Base-by-base conservation (phyloP, 2,329 filamentous ascomycete species). In the Harringtonia lauricola region DNA sequence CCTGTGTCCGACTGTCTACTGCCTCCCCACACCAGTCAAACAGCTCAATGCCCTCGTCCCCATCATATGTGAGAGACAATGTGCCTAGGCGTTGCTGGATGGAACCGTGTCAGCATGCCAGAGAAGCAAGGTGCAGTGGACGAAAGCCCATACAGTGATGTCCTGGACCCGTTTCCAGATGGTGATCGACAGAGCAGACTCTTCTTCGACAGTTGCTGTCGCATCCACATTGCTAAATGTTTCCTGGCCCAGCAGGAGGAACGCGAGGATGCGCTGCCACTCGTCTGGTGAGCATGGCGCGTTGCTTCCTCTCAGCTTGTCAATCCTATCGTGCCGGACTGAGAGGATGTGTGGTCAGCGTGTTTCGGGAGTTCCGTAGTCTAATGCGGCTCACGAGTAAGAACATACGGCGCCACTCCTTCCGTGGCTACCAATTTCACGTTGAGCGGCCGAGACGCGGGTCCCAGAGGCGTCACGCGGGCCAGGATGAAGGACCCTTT, bases 1-100 rank as follows among this genome's bases (percentile, higher is more conserved):
- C 67, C 24, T 61, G 61, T 18, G 59, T 56, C 39, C 72, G 65
- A 17, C 68, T 64, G 44, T 71, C 62, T 10, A 74, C 68, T 6
- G 79, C 75, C 18, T 67, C 64, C 35, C 71, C 72, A 47, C 81
- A 83, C 84, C 84, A 89, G 44, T 83, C 76, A 48, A 83, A 82
- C 4, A 81, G 64, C 43, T 78, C 72, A 48, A 86, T 71, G 48
- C 73, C 72, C 47, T 78, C 72, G 36, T 74, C 70, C 29, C 70
- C 67, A 45, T 74, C 68, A 51, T 71, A 64, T 31, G 64, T 60
- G 3, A 88, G 63, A 5, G 67, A 64, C 47, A 89, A 70, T 19
- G 72, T 64, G 29, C 84, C 85, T n/a, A 87, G 70, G 24, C 70
- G 76, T 79, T 83, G 79, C 79, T 83, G 50, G 42, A 37, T 39